A percentile compares a stretch with the other conserved stretches of the same genome.
These are phyloP conservation scores for Diaporthe amygdali DNA, from an alignment of 2,329 filamentous ascomycete species.

Conservation along the genomic window DNA sequence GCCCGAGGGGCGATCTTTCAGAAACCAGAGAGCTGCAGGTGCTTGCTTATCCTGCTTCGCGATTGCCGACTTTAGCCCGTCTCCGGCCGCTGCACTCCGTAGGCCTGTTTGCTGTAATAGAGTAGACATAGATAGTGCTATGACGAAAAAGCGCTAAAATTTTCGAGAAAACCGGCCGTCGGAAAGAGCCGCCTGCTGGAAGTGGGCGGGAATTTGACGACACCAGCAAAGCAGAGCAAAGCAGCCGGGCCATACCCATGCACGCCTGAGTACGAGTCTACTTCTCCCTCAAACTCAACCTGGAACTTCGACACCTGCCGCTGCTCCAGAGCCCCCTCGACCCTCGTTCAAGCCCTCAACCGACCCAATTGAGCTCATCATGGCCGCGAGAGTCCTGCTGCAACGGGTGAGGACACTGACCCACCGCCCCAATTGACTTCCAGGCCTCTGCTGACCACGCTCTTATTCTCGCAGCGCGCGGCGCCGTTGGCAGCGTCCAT, in stretches of 20 bases:
- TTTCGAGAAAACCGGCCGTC: conserved; percentile 22
- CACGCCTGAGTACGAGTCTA: not conserved
- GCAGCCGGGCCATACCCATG: not conserved
- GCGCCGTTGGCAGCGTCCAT: conserved; percentile 60
- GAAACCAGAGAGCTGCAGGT: not conserved
- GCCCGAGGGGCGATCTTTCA: not conserved
- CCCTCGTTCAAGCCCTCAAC: conserved; percentile 8
- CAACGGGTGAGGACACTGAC: conserved; percentile 51
- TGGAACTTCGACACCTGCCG: conserved; percentile 14
- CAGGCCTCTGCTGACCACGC: conserved; percentile 29
- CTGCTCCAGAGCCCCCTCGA: conserved; percentile 5
- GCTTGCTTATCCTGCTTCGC: not conserved
- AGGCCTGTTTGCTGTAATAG: not conserved
- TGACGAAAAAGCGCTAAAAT: conserved; percentile 21
- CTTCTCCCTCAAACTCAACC: conserved; percentile 1
- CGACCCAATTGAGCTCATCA: conserved; percentile 56
- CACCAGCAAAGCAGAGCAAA: not conserved
- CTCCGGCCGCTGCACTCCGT: not conserved
- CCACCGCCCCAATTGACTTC: conserved; percentile 20
- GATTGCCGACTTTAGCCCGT: conserved; percentile 20
- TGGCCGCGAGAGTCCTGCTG: conserved; percentile 66
- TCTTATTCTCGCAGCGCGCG: conserved; percentile 49
- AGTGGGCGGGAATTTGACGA: not conserved
- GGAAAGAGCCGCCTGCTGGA: conserved; percentile 27
- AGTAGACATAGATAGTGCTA: not conserved